A percentile compares a stretch with the other conserved stretches of the same genome.
Evolutionary conservation across 768 basidiomycete species (phyloP).

Genomic region (Clathrus columnatus): DNA sequence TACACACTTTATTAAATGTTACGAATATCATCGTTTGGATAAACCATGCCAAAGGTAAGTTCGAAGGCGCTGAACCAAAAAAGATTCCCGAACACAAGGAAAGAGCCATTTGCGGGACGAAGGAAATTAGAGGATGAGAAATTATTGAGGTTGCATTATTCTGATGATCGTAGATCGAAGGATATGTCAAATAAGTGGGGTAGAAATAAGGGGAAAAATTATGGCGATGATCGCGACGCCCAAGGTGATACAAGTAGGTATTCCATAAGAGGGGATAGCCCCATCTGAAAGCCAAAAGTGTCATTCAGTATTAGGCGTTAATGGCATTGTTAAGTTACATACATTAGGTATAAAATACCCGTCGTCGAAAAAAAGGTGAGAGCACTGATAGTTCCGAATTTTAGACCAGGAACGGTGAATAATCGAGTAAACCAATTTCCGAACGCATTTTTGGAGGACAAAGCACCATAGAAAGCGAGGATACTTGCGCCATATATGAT

Average conservation of each 20-base stretch:
- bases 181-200: slow-evolving; percentile 82
- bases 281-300: slow-evolving; percentile 66
- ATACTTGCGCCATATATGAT: slow-evolving; percentile 82
- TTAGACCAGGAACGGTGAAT: slow-evolving; percentile 39
- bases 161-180: slow-evolving; percentile 21
- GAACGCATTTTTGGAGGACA: slow-evolving; percentile 25
- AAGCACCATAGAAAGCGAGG: slow-evolving; percentile 41
- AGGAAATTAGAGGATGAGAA: slow-evolving; percentile 54
- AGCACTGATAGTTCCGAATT: slow-evolving; percentile 64
- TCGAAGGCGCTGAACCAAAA: slow-evolving; percentile 46
- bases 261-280: slow-evolving; percentile 87
- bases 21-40: slow-evolving; percentile 87
- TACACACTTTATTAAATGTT: slow-evolving; percentile 98
- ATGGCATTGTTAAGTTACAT: too few relatives aligned
- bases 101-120: slow-evolving; percentile 74
- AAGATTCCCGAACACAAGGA: slow-evolving; percentile 65
- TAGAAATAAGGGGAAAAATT: slow-evolving; percentile 99
- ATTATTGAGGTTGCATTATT: neutral
- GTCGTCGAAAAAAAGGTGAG: slow-evolving; percentile 59
- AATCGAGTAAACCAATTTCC: slow-evolving; percentile 25
- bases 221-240: slow-evolving; percentile 90
- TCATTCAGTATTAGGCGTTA: too few relatives aligned
- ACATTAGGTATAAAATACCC: slow-evolving; percentile 65
- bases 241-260: slow-evolving; percentile 87
- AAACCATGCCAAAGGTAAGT: slow-evolving; percentile 82